A percentile compares a stretch with the other conserved stretches of the same genome.
phyloP scores from a whole-genome alignment of 495 filamentous ascomycete species.

The Aspergillus baeticus region DNA sequence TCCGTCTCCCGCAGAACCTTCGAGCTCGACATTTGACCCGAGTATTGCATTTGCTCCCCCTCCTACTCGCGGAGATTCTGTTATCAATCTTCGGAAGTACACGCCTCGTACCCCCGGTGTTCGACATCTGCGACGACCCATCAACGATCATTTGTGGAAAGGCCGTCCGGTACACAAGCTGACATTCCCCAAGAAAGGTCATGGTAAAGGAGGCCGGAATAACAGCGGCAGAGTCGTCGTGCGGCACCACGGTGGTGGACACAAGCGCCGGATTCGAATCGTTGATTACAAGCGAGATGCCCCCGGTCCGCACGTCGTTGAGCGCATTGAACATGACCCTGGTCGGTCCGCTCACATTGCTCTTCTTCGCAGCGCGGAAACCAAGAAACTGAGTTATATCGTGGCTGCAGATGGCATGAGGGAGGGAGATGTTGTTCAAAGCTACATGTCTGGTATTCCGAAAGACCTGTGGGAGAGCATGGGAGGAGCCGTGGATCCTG shows the following conservation, averaged over 20 bases:
- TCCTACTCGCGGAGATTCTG: slow-evolving; percentile 38
- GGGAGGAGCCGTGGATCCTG: slow-evolving; percentile 88
- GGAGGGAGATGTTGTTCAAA: slow-evolving; percentile 86
- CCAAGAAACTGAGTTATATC: slow-evolving; percentile 68
- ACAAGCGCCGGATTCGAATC: slow-evolving; percentile 84
- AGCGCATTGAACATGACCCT: slow-evolving; percentile 94
- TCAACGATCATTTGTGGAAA: slow-evolving; percentile 97
- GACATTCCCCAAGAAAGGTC: slow-evolving; percentile 88
- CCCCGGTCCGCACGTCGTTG: slow-evolving; percentile 79
- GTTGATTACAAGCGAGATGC: slow-evolving; percentile 79
- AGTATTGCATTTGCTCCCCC: slow-evolving; percentile 45
- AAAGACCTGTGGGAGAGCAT: slow-evolving; percentile 79
- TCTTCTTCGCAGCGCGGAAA: slow-evolving; percentile 66
- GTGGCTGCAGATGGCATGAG: slow-evolving; percentile 90
- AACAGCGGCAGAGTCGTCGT: slow-evolving; percentile 81
- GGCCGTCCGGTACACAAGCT: slow-evolving; percentile 78
- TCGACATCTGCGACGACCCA: slow-evolving; percentile 83
- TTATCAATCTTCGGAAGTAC: slow-evolving; percentile 68
- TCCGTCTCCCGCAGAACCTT: slow-evolving; percentile 29
- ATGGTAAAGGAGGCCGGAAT: slow-evolving; percentile 89
- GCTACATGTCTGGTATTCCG: slow-evolving; percentile 86
- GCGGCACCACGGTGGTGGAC: slow-evolving; percentile 85
- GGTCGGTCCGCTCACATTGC: slow-evolving; percentile 93
- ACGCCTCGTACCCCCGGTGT: slow-evolving; percentile 94
- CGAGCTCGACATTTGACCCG: slow-evolving; percentile 33